A percentile compares a stretch with the other conserved stretches of the same genome.
These are phyloP conservation scores for Castanea sativa DNA, from an alignment of 306 rosid genomes.

Conservation along the genomic window DNA sequence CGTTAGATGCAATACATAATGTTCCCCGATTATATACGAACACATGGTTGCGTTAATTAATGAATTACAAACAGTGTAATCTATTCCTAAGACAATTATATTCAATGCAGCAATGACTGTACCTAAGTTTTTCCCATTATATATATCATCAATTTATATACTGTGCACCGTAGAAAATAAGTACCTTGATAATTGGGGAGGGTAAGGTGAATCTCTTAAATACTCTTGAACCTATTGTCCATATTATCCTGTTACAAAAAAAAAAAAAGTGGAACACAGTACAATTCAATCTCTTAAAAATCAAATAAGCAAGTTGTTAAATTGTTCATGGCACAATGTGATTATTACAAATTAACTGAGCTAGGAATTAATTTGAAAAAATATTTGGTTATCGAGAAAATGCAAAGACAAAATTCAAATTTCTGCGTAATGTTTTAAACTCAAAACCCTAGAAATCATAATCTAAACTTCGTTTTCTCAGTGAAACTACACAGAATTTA, in stretches of 20 bases:
- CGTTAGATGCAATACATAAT: too few species aligned
- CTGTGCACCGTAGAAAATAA: background rate
- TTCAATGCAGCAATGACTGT: too few species aligned
- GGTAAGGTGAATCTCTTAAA: conserved; percentile 75
- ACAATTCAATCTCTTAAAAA: background rate
- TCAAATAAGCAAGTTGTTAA: background rate
- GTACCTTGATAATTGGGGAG: conserved; percentile 66
- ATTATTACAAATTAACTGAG: background rate
- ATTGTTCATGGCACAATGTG: background rate
- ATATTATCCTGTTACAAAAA: conserved; percentile 63
- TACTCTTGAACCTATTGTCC: conserved; percentile 90
- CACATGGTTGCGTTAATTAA: too few species aligned
- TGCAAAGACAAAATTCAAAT: background rate
- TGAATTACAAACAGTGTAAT: too few species aligned
- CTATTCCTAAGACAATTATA: too few species aligned
- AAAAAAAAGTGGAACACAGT: conserved; percentile 3
- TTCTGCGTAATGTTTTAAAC: background rate
- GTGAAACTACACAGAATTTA: conserved; percentile 13
- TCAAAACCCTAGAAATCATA: background rate
- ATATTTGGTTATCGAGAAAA: background rate
- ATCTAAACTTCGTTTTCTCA: background rate
- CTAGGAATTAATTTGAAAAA: background rate
- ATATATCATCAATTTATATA: background rate
- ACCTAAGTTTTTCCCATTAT: too few species aligned
- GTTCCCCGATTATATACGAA: too few species aligned